Conservation (phyloP, 495 filamentous ascomycete species). For the Aspergillus bridgeri region DNA sequence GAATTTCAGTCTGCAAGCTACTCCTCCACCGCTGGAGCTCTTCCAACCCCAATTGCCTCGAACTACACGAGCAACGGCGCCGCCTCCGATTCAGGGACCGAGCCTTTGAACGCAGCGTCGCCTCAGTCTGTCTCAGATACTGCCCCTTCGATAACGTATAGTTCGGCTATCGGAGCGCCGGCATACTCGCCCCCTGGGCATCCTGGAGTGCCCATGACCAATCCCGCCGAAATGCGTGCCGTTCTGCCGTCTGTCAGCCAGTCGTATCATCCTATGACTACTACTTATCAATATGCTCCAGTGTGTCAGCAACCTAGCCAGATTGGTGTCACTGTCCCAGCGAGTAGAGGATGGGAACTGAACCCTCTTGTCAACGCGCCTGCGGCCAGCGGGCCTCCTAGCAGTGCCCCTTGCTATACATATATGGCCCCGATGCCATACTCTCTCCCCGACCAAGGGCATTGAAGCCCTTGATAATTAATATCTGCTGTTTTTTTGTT, state of each 20-base stretch:
- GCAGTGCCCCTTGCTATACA: conserved; percentile 26
- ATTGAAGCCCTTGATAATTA: conserved; percentile 9
- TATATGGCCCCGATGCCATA: conserved; percentile 39
- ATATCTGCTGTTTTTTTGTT: conserved; percentile 7
- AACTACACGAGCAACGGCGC: conserved; percentile 38
- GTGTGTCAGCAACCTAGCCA: conserved; percentile 33
- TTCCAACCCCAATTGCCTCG: conserved; percentile 36
- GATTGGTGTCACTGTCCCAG: conserved; percentile 23
- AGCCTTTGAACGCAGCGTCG: conserved; percentile 38
- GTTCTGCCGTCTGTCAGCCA: conserved; percentile 32
- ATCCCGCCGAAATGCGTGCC: conserved; percentile 30
- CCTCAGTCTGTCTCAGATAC: conserved; percentile 45
- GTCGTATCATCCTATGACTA: conserved; percentile 29
- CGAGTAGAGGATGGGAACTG: conserved; percentile 35
- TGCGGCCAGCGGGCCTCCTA: conserved; percentile 17
- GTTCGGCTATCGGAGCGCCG: conserved; percentile 21
- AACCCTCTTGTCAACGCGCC: conserved; percentile 23
- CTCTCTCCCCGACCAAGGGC: conserved; percentile 26
- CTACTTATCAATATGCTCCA: conserved; percentile 34
- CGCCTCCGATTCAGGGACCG: conserved; percentile 41
- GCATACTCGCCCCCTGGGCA: conserved; percentile 30
- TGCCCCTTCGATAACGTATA: conserved; percentile 32
- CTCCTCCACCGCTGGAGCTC: conserved; percentile 46
- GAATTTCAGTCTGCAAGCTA: conserved; percentile 48
- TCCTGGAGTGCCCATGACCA: conserved; percentile 18